Evolutionary conservation across 1,284 basidiomycete species (phyloP), one percentile per base, ranked within the genome.

Genomic region (Ceraceosorus guamensis): DNA sequence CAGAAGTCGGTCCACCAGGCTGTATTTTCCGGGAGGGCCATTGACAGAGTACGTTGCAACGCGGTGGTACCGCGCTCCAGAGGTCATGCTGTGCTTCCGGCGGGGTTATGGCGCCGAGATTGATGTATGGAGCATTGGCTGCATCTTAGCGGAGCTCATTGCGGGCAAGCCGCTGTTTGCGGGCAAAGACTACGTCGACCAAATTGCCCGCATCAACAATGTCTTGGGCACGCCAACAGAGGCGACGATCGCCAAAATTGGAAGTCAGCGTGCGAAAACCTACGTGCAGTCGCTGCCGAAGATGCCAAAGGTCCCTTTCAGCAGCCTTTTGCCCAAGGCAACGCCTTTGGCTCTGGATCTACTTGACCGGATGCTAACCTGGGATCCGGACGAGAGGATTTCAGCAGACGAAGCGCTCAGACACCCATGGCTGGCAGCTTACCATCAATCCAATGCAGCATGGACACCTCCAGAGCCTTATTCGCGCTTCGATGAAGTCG

Each of bases 81-180:
- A 76, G 48, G 66, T 73, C 54, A 73, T 76, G 72, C 69, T 76
- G n/a, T 68, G 71, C 53, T 73, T 68, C 63, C 58, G 61, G 16
- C 64, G 65, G 14, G 73, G 73, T 24, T 76, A 76, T 61, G 73
- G 70, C 16, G 51, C 67, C n/a, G 64, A 69, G 31, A 66, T 73
- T 61, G 73, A 76, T 61, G 70, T 76, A 63, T 76, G 73, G 73
- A 68, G 67, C 33, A 68, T 72, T 18, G 73, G 73, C 1, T 76
- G 73, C 61, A 76, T 76, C 50, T 60, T 76, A 41, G 73, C 73
- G 10, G 72, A 75, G 56, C 61, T 76, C 46, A 62, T 75, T 33
- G 65, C 59, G 0, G 70, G 73, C 14, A 62, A 64, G 31, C 73
- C 73, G 44, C 61, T 76, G 53, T 76, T 73, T 60, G 64, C 70